Evolutionary conservation across 257 asterid species (phyloP).

Genomic region (Plantago major): DNA sequence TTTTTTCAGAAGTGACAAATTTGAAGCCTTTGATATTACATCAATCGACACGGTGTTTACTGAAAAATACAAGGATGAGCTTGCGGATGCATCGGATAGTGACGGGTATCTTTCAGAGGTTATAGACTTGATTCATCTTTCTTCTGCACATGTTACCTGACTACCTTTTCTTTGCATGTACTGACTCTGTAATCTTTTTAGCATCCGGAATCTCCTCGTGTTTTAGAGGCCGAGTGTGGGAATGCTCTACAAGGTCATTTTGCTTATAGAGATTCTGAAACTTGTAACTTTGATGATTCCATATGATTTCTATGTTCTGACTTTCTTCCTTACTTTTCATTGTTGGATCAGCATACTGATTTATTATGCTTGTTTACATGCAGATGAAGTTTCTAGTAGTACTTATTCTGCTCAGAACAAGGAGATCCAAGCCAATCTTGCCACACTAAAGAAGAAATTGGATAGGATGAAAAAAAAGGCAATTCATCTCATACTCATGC

Average conservation of each 20-base stretch:
- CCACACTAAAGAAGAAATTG: slow-evolving; percentile 58
- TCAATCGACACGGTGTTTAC: slow-evolving; percentile 58
- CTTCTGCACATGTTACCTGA: slow-evolving; percentile 9
- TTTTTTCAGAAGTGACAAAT: slow-evolving; percentile 37
- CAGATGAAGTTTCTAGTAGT: slow-evolving; percentile 45
- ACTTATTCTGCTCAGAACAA: slow-evolving; percentile 52
- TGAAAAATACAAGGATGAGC: slow-evolving; percentile 44
- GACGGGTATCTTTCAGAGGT: slow-evolving; percentile 99
- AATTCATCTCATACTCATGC: not conserved
- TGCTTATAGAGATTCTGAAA: slow-evolving; percentile 6
- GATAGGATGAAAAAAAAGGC: slow-evolving; percentile 76
- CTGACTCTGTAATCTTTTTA: slow-evolving; percentile 35
- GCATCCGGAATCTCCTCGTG: slow-evolving; percentile 49
- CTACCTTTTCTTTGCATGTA: slow-evolving; percentile 19
- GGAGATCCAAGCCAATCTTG: slow-evolving; percentile 51
- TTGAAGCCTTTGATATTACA: slow-evolving; percentile 35
- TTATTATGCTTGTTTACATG: slow-evolving; percentile 20
- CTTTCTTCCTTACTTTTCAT: not conserved
- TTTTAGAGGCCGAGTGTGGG: slow-evolving; percentile 34
- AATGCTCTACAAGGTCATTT: slow-evolving; percentile 47
- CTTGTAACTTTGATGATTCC: not conserved
- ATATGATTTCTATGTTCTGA: slow-evolving; percentile 8
- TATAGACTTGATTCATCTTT: slow-evolving; percentile 19
- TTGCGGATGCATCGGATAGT: slow-evolving; percentile 68
- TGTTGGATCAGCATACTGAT: slow-evolving; percentile 18